Evolutionary conservation across 768 basidiomycete genomes (phyloP).

Genomic region (Trametes sanguinea): DNA sequence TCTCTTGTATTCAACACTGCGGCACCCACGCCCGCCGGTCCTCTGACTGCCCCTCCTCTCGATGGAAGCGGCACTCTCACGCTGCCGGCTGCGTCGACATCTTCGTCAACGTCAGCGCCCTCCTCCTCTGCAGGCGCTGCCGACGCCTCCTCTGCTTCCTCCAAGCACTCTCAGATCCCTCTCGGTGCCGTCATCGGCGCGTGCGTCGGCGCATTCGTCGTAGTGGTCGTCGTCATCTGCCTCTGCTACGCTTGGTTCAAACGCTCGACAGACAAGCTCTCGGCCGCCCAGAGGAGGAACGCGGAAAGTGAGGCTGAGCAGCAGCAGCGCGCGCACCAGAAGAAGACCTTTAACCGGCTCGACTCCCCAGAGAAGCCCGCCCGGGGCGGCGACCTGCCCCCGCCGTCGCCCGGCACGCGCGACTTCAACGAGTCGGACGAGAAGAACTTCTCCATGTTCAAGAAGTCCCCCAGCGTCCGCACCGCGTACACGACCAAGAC

Average conservation of each 20-base stretch:
- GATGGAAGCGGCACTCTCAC: neutral
- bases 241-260: constrained; percentile 57
- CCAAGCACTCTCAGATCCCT: constrained; percentile 22
- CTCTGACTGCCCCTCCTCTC: constrained; percentile 1
- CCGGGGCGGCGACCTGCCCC: constrained; percentile 41
- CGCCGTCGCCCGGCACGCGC: constrained; percentile 12
- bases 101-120: constrained; percentile 3
- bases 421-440: constrained; percentile 28
- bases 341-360: constrained; percentile 56
- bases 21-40: neutral
- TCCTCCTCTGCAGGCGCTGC: constrained; percentile 1
- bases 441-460: constrained; percentile 43
- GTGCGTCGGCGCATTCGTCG: constrained; percentile 60
- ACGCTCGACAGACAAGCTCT: constrained; percentile 44
- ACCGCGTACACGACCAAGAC: constrained; percentile 52
- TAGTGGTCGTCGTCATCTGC: constrained; percentile 51
- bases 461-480: constrained; percentile 57
- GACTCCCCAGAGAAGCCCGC: constrained; percentile 51
- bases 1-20: constrained; percentile 10
- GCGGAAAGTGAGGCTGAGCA: constrained; percentile 44
- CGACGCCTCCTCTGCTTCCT: constrained; percentile 4
- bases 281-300: constrained; percentile 31
- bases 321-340: constrained; percentile 48
- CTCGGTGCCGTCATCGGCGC: constrained; percentile 59
- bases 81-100: neutral